Base-by-base conservation (phyloP, 352 stramenopile species). In the Pythium volutum region DNA sequence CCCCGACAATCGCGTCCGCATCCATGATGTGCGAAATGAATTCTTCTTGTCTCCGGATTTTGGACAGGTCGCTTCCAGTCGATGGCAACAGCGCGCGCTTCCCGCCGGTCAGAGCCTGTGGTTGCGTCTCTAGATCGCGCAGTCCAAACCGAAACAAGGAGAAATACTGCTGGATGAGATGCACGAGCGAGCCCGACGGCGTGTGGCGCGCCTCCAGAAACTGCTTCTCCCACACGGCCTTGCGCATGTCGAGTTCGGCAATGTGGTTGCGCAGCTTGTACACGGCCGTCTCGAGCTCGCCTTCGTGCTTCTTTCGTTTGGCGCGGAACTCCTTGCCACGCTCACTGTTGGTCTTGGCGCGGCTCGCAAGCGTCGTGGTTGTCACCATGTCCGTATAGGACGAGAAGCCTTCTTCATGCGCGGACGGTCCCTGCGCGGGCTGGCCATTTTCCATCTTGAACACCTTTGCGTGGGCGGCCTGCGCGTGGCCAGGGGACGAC, bases 221-320 rank as follows among this genome's bases (percentile, higher is more conserved):
- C 42, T 61, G 47, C 20, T 61, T 56, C 29, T 63, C 55, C 49
- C 49, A 64, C 18, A 69, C 41, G 22, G 38, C 54, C 15, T 53
- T 53, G 12, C 22, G 25, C 42, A 62, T 33, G 22, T 65, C 51
- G 14, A 72, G 46, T 11, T 69, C 41, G 18, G 55, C 48, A 18
- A 72, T 50, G 38, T 72, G 50, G 2, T 29, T 31, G 49, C 60
- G 60, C 33, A 72, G 53, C 23, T 50, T 52, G 53, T 59, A 64
- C 22, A 72, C 59, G 23, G 53, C 38, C 9, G 45, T 45, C 57
- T 69, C 66, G 26, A 69, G 42, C 18, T 68, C 60, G 27, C n/a
- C 57, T 41, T 68, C 66, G 62, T 73, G 69, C 43, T 69, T 73
- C 27, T 69, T 73, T 51, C 66, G 60, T 27, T 69, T 69, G 59